A percentile compares a stretch with the other conserved stretches of the same genome.
phyloP scores from a whole-genome alignment of 2,329 filamentous ascomycete genomes.

The Scedosporium apiospermum region DNA sequence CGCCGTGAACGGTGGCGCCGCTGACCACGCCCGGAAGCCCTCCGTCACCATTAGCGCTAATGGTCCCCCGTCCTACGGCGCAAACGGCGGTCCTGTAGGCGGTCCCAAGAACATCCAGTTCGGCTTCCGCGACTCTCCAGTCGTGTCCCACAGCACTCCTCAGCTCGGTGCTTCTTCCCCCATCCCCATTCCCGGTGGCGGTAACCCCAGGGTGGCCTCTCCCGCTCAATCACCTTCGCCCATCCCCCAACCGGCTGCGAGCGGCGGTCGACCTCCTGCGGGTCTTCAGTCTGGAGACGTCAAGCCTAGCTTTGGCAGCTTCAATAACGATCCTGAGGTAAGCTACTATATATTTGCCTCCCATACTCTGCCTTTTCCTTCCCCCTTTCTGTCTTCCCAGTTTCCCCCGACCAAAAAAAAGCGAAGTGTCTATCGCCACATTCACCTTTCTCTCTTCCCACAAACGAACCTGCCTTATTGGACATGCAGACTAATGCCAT shows the following conservation, averaged over 20 bases:
- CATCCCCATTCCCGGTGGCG: conserved; percentile 52
- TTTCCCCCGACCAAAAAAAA: background rate
- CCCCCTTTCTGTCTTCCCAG: background rate
- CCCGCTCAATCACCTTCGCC: conserved; percentile 85
- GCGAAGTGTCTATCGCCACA: conserved; percentile 13
- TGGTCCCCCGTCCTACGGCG: conserved; percentile 63
- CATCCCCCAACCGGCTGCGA: conserved; percentile 78
- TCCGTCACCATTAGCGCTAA: conserved; percentile 88
- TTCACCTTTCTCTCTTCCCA: conserved; percentile 13
- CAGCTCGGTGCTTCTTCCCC: conserved; percentile 45
- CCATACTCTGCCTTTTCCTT: conserved; percentile 6
- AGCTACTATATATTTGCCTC: conserved; percentile 29
- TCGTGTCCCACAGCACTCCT: conserved; percentile 57
- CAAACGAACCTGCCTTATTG: conserved; percentile 11
- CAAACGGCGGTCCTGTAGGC: conserved; percentile 61
- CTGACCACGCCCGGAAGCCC: conserved; percentile 73
- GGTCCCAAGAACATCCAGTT: conserved; percentile 67
- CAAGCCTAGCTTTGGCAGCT: conserved; percentile 72
- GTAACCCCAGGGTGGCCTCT: conserved; percentile 59
- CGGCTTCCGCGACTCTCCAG: conserved; percentile 64
- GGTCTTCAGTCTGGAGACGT: conserved; percentile 55
- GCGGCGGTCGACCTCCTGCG: conserved; percentile 78
- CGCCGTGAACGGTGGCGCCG: conserved; percentile 58
- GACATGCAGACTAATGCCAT: too few species aligned
- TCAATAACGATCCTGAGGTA: conserved; percentile 73